Conservation (phyloP, 1,139 yeast species). For the Yamadazyma mexicana region DNA sequence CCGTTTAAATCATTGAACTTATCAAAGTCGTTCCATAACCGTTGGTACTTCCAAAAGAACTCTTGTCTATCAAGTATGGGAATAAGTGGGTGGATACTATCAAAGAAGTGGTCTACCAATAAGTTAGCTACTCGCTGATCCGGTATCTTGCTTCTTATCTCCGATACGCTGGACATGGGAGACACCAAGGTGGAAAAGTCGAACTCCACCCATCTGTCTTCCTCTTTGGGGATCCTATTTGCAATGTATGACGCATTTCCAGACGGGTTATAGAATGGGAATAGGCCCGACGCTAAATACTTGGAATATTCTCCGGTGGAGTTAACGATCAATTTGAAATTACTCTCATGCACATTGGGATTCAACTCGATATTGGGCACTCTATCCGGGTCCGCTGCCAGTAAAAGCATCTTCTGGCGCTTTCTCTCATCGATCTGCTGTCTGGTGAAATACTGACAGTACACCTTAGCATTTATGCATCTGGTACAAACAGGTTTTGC, state of each 20-base stretch:
- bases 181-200: slow-evolving; percentile 1
- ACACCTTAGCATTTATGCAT: background rate
- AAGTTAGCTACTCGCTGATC: background rate
- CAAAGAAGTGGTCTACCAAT: slow-evolving; percentile 1
- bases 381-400: background rate
- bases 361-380: slow-evolving; percentile 1
- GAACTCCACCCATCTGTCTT: slow-evolving; percentile 1
- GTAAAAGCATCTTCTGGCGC: background rate
- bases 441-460: slow-evolving; percentile 1
- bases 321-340: slow-evolving; percentile 3
- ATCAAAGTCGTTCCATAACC: slow-evolving; percentile 1
- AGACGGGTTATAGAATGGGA: slow-evolving; percentile 2
- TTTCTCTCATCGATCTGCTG: slow-evolving; percentile 2
- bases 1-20: slow-evolving; percentile 2
- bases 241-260: slow-evolving; percentile 3
- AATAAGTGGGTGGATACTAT: background rate
- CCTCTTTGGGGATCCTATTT: slow-evolving; percentile 1
- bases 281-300: slow-evolving; percentile 2
- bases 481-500: slow-evolving; percentile 1
- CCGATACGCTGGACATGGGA: background rate
- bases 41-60: slow-evolving; percentile 2
- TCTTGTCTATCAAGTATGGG: slow-evolving; percentile 3
- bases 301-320: slow-evolving; percentile 4
- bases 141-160: background rate
- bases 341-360: background rate